Base-by-base conservation (phyloP, 108 stramenopile genomes). In the Discostella stelligeroides region DNA sequence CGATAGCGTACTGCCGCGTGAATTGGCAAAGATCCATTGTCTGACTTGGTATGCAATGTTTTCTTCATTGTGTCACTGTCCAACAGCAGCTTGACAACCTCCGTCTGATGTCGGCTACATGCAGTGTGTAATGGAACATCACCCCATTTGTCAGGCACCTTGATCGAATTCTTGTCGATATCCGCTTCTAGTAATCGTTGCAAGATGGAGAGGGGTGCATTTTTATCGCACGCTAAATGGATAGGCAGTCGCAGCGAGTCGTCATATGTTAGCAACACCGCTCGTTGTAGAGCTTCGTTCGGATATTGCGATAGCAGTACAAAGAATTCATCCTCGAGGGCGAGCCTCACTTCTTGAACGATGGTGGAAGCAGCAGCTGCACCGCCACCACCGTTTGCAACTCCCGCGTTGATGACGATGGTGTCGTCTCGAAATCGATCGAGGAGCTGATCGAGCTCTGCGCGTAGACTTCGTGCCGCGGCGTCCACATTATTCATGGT, bases 161-260 rank as follows among this genome's bases (percentile, higher is more conserved):
- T 9, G 43, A 88, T 78, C 40, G 83, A 72, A 27, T 58, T n/a
- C 29, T 84, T 84, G 15, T 63, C 55, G 34, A n/a, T 46, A 60
- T 88, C 87, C 18, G 70, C 76, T 29, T 80, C 78, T 6, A 88
- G 43, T 18, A 88, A 73, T 5, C 71, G 58, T 29, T 58, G 70
- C 72, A 88, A 74, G 34, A 88, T 75, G 27, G 75, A 80, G 15
- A 88, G 14, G 0, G 87, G 87, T 10, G 85, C 87, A 56, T 82
- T 86, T 53, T 82, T 86, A 70, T 88, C 87, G 56, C 83, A 86
- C 18, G 85, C 87, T 43, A 88, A 63, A 45, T 88, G 87, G 30
- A 88, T 72, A 0, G 85, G 85, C 3, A 84, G 68, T 37, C 87
- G 77, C 38, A 47, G 64, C 11, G 73, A 81, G 2, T 58, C 70